Evolutionary conservation across 1,284 basidiomycete genomes (phyloP), one percentile per base, ranked within the genome.

Genomic region (Ganoderma sp.): DNA sequence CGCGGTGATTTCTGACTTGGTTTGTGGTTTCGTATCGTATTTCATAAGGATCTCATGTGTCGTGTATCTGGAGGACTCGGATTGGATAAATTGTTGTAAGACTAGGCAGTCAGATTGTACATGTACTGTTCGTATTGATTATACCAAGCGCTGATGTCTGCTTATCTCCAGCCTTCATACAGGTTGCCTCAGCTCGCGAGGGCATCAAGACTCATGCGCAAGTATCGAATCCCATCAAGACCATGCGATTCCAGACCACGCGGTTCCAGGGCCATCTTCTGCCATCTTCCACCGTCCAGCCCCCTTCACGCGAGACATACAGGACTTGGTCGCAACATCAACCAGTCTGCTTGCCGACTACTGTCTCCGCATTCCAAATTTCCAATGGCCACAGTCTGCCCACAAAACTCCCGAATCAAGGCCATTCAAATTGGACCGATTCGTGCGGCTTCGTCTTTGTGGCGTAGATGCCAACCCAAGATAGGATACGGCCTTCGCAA

Each of bases 51-150:
- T 60, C 8, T 60, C 41, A 37, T 52, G 10, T 28, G 6, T 54
- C 5, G 50, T 34, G 6, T 56, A 19, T 34, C 15, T 56, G 9
- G 9, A 7, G 25, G 28, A 56, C 52, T 56, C 14, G 32, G 32
- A 32, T 56, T 56, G 17, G 15, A 56, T 56, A 56, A 10, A 10
- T 56, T 56, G 52, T 56, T 56, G 52, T 56, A 34, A 25, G 22
- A 52, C 48, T 52, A 52, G 48, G 22, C 48, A 6, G 15, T 6
- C 3, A 28, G 28, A 32, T 19, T 56, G 52, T 17, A 56, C 28
- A 56, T 17, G 52, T 54, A 56, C 52, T 34, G 32, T 14, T 22
- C 12, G 25, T 17, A 34, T 34, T 32, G 52, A 19, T 15, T 56
- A 56, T 56, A 15, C 17, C 52, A 7, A 56, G 28, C 28, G 25